Conservation (phyloP, 257 asterid species). For the Lavandula angustifolia region DNA sequence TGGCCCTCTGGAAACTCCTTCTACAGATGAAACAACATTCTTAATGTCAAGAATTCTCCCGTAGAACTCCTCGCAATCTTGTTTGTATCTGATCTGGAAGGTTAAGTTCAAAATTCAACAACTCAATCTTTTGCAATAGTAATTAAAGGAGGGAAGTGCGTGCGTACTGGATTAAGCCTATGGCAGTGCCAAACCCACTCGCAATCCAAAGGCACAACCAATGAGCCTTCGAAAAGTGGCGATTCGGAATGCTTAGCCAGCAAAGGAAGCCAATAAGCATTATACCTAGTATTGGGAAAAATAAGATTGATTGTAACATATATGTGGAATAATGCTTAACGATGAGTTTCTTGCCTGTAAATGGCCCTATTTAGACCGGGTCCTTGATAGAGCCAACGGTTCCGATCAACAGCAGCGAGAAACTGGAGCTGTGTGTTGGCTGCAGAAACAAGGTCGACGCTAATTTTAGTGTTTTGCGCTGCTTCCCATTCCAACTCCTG, state of each 20-base stretch:
- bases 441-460: conserved; percentile 73
- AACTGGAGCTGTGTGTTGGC: conserved; percentile 73
- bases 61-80: conserved; percentile 73
- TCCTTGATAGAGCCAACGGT: conserved; percentile 79
- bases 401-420: conserved; percentile 78
- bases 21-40: conserved; percentile 64
- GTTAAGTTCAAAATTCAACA: too few relatives aligned
- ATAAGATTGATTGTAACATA: not conserved
- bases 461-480: conserved; percentile 69
- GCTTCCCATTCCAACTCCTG: conserved; percentile 80
- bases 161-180: conserved; percentile 89
- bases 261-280: conserved; percentile 89
- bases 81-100: conserved; percentile 72
- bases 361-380: conserved; percentile 67
- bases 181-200: conserved; percentile 99
- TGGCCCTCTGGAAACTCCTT: conserved; percentile 40
- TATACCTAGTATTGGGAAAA: conserved; percentile 54
- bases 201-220: conserved; percentile 90
- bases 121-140: too few relatives aligned
- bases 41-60: conserved; percentile 74
- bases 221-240: conserved; percentile 61
- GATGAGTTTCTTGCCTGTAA: conserved; percentile 75
- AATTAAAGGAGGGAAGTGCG: too few relatives aligned
- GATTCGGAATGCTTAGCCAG: conserved; percentile 75
- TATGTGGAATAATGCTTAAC: too few relatives aligned